Base-by-base conservation (phyloP, 192 early-diverging fungal genomes). In the Entomortierella lignicola region DNA sequence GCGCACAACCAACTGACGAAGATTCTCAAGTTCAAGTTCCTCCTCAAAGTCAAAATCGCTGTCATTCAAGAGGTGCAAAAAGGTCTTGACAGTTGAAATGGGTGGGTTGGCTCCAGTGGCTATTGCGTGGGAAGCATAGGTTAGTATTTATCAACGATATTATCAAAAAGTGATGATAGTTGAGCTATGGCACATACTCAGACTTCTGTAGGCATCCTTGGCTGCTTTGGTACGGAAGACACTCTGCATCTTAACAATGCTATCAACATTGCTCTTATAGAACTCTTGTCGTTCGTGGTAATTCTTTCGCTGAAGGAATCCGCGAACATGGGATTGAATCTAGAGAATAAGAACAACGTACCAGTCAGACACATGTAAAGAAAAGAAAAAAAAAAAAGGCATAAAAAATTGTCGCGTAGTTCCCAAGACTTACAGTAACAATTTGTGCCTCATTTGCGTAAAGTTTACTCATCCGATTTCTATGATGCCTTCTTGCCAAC, bases 31-130 rank as follows among this genome's bases (percentile, higher is more conserved):
- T 11, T 80, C 81, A 64, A 96, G 71, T 81, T 99, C 98, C 68
- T 96, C 93, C 72, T 99, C 96, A 68, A 97, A 94, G 63, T 99
- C 97, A 64, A 92, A 87, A 62, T 95, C 94, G 20, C 87, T 93
- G 80, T 96, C 93, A 58, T 97, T 94, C 52, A 99, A 87, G 52
- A 99, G 81, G 65, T 96, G 91, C 30, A 95, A 84, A 67, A 96
- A 99, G 21, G 87, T 91, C 60, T 96, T 94, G 20, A 99, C 83
- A 2, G 90, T 91, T 8, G 90, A 89, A 25, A 95, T 85, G 0
- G 96, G 87, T 30, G 97, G 94, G 63, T 92, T 97, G 63, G 88
- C 86, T 63, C 91, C 92, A 1, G 89, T 84, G 0, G 88, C 86
- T 87, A 63, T 31, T 37, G 34, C n/a, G n/a, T n/a, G n/a, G n/a